Base-by-base conservation (phyloP, 352 stramenopile genomes). In the Blastocystis sp. region DNA sequence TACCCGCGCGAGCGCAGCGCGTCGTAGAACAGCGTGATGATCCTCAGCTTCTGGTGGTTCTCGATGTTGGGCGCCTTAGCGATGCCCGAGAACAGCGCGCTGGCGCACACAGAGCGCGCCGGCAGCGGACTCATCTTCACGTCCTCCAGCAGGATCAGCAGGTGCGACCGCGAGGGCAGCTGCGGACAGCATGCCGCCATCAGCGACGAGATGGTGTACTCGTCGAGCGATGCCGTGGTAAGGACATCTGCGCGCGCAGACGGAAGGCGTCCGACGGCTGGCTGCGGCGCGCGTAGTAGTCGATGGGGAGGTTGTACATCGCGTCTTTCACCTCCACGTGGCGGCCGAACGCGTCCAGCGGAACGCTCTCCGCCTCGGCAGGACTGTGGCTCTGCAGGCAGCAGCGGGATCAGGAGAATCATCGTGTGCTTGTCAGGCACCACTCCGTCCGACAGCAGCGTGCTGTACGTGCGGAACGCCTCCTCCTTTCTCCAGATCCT, bases 401-500 rank as follows among this genome's bases (percentile, higher is more conserved):
- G 28, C 64, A 76, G 40, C 67, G 64, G n/a, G 3, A 88, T 65
- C 7, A 88, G 53, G 14, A 79, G 28, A 88, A 79, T 88, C 11
- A 88, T 79, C 10, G 78, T 88, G 67, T 88, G 67, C 56, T 79
- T 76, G 23, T 88, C 78, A 10, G 78, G 78, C 19, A 59, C 41
- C 21, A 88, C 48, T 4, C 66, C n/a, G 56, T 88, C 67, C 11
- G 56, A 69, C 0, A 88, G 78, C 23, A 88, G 56, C 1, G 34
- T 48, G 48, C 34, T 14, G 43, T 79, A 88, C 17, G 40, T 70
- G 45, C 43, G 59, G 66, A 88, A 88, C 60, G 78, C 78, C 34
- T 88, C 78, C 53, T 88, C 78, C 65, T 88, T 88, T 52, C 10
- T 71, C n/a, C 34, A 88, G 45, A 79, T 88, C 78, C 62, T 88